phyloP scores from a whole-genome alignment of 2,329 filamentous ascomycete genomes.

The Corniculantispora saksenae region DNA sequence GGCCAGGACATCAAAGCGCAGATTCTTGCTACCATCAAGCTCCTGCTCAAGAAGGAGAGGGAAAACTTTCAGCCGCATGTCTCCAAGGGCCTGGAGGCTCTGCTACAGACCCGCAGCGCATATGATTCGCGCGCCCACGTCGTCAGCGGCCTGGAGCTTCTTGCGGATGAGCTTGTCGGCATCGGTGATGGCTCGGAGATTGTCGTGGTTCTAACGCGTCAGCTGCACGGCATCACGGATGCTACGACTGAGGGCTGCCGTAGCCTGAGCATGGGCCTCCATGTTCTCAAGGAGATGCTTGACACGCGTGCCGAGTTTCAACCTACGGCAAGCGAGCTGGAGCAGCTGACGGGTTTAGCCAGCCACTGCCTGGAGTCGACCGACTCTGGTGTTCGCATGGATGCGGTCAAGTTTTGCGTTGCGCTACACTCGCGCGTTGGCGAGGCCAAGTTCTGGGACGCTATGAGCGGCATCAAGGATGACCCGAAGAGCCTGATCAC shows the following conservation, averaged over 20 bases:
- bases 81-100: conserved; percentile 64
- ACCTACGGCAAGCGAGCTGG: conserved; percentile 54
- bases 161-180: conserved; percentile 69
- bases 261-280: conserved; percentile 62
- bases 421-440: conserved; percentile 66
- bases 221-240: conserved; percentile 46
- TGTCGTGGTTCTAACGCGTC: conserved; percentile 52
- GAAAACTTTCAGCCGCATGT: conserved; percentile 68
- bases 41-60: conserved; percentile 68
- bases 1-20: conserved; percentile 73
- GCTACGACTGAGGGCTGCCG: conserved; percentile 48
- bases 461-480: conserved; percentile 64
- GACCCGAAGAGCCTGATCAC: conserved; percentile 76
- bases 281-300: conserved; percentile 62
- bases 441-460: conserved; percentile 66
- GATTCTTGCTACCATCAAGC: conserved; percentile 71
- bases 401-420: conserved; percentile 78
- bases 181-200: conserved; percentile 66
- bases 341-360: conserved; percentile 51
- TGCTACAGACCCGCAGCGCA: conserved; percentile 63
- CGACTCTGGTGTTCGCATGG: conserved; percentile 68
- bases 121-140: conserved; percentile 73
- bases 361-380: conserved; percentile 59
- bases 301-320: conserved; percentile 49
- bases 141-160: conserved; percentile 70